Evolutionary conservation across 768 basidiomycete species (phyloP).

Genomic region (Tubosaeta brunneosetosa): DNA sequence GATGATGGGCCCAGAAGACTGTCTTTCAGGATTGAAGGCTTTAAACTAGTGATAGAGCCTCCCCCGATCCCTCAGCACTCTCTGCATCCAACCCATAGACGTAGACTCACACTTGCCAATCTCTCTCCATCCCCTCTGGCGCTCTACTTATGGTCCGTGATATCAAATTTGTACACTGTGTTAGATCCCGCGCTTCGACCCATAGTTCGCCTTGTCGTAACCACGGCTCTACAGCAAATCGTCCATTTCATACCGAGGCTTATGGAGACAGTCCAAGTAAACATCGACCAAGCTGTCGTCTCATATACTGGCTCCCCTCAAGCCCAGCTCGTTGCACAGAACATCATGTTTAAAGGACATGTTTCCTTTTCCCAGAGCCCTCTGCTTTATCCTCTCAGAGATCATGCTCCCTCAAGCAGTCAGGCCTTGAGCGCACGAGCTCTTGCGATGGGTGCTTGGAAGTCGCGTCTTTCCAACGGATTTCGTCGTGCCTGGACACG

Average conservation of each 20-base stretch:
- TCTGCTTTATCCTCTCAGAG: conserved; percentile 18
- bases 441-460: conserved; percentile 55
- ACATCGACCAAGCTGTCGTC: conserved; percentile 52
- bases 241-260: conserved; percentile 67
- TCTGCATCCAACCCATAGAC: conserved; percentile 28
- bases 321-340: conserved; percentile 46
- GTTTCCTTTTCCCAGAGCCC: conserved; percentile 53
- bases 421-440: conserved; percentile 34
- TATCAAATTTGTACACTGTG: conserved; percentile 36
- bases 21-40: conserved; percentile 59
- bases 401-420: conserved; percentile 10
- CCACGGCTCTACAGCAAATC: conserved; percentile 49
- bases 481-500: conserved; percentile 61
- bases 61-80: conserved; percentile 12
- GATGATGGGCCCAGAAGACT: conserved; percentile 49
- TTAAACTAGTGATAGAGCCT: conserved; percentile 46
- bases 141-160: conserved; percentile 29
- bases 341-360: conserved; percentile 48
- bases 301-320: conserved; percentile 50
- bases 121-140: conserved; percentile 35
- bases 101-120: conserved; percentile 41
- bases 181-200: conserved; percentile 64
- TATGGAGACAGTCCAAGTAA: conserved; percentile 63
- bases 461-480: conserved; percentile 53
- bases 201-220: conserved; percentile 49